Conservation (phyloP, 2,329 filamentous ascomycete species). For the Huntiella abstrusa region DNA sequence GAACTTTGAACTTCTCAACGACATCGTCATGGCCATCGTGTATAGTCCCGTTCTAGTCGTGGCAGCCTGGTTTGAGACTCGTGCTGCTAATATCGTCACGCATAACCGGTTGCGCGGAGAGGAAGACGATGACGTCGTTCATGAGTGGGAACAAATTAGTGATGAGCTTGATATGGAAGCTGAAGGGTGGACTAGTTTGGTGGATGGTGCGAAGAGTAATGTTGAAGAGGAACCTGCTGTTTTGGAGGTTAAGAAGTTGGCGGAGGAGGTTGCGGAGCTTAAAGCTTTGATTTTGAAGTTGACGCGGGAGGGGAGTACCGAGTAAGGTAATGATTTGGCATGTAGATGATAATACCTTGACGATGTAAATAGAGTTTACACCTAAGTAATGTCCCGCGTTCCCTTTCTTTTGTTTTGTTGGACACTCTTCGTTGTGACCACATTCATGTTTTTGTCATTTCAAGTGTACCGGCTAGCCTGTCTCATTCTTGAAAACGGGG, state of each 20-base stretch:
- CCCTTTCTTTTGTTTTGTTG: too few species aligned
- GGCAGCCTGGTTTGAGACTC: slow-evolving; percentile 54
- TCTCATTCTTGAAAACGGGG: too few species aligned
- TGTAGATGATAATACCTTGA: too few species aligned
- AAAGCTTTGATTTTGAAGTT: slow-evolving; percentile 25
- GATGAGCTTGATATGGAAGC: slow-evolving; percentile 58
- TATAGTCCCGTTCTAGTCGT: slow-evolving; percentile 71
- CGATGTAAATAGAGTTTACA: too few species aligned
- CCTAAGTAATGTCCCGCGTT: too few species aligned
- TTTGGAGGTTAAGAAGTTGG: slow-evolving; percentile 44
- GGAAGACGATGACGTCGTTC: slow-evolving; percentile 68
- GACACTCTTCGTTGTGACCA: too few species aligned
- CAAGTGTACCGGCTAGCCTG: too few species aligned
- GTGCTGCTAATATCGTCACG: slow-evolving; percentile 45
- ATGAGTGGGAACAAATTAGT: slow-evolving; percentile 83
- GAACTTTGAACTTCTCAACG: slow-evolving; percentile 65
- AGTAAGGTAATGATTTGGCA: too few species aligned
- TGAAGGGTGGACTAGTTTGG: slow-evolving; percentile 70
- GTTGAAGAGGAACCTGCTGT: slow-evolving; percentile 61
- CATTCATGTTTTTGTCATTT: too few species aligned
- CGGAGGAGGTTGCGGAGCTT: slow-evolving; percentile 37
- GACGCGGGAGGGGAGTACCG: not conserved
- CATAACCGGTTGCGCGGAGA: slow-evolving; percentile 64
- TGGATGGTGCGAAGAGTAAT: slow-evolving; percentile 58
- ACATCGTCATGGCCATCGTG: slow-evolving; percentile 67